These are phyloP conservation scores for Dipodascus geniculatus DNA, from an alignment of 805 yeast genomes.

Conservation along the genomic window DNA sequence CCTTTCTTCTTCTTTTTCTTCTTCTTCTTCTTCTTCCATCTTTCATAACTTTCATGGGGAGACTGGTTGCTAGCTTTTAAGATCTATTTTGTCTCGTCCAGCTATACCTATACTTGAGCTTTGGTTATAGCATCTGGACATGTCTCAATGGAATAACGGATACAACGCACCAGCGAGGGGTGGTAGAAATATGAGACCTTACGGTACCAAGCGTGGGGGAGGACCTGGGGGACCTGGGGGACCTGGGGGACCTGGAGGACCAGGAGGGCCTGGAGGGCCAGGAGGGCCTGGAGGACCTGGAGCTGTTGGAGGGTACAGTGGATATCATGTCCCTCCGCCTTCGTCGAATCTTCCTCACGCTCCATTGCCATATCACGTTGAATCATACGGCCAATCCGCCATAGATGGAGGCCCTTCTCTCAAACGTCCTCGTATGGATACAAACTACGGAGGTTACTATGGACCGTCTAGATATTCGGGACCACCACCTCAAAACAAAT, in stretches of 20 bases:
- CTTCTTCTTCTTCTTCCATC: not conserved
- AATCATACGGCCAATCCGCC: not conserved
- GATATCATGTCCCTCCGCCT: not conserved
- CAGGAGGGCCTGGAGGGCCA: no score
- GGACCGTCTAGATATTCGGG: not conserved
- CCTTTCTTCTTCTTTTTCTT: not conserved
- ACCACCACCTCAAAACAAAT: not conserved
- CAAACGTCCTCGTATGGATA: not conserved
- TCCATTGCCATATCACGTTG: not conserved
- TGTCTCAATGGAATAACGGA: not conserved
- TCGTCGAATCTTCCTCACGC: not conserved
- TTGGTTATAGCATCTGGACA: not conserved
- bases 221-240: no score
- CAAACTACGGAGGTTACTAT: not conserved
- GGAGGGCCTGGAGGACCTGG: no score
- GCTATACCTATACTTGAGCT: not conserved
- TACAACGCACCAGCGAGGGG: not conserved
- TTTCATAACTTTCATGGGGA: not conserved
- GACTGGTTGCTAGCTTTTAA: no score
- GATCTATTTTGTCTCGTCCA: no score
- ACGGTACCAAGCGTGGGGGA: not conserved
- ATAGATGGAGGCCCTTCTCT: conserved; percentile 1
- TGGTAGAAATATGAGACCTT: not conserved
- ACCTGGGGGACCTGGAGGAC: no score
- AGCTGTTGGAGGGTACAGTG: not conserved